Base-by-base conservation (phyloP, 108 stramenopile species). In the Conticribra weissflogii region DNA sequence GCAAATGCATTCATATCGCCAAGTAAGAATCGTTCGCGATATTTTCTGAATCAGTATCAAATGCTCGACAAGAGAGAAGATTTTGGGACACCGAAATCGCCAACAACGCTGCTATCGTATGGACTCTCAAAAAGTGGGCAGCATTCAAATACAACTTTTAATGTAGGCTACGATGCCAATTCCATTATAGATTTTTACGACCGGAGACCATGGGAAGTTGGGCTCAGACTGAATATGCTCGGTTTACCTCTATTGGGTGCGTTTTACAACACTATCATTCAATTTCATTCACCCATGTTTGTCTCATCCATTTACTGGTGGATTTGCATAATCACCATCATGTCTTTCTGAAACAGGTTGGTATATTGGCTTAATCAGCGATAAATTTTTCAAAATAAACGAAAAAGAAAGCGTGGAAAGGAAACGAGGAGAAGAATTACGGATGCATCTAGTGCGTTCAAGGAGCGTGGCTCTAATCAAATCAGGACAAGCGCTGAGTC, bases 401-500 rank as follows among this genome's bases (percentile, higher is more conserved):
- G 70, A 83, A 15, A 54, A 73, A 19, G 82, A 82, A 60, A 33
- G 36, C n/a, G 84, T 89, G 15, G 79, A 89, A 73, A 64, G 88
- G 32, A 86, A 70, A 58, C 68, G 91, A 61, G 91, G 91, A 15
- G 84, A 71, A 66, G 85, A 92, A 78, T 61, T 92, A 18, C 71
- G 91, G n/a, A 68, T 67, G 41, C 85, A 77, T 73, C 63, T 92
- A 18, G 83, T 89, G 2, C 68, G 78, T 75, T 89, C 91, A 7
- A 63, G 74, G 33, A 83, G 82, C 57, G 91, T 92, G 0, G 91
- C 88, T 9, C 65, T 92, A 9, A 86, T 92, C 53, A 92, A 90
- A 65, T 88, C 87, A 25, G 91, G 90, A 29, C 94, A 95, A 78
- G 94, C 91, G 21, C 68, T 92, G 22, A 83, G 84, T 63, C 72